Evolutionary conservation across 2,329 filamentous ascomycete genomes (phyloP), one percentile per base, ranked within the genome.

Genomic region (Bisporella sp.): DNA sequence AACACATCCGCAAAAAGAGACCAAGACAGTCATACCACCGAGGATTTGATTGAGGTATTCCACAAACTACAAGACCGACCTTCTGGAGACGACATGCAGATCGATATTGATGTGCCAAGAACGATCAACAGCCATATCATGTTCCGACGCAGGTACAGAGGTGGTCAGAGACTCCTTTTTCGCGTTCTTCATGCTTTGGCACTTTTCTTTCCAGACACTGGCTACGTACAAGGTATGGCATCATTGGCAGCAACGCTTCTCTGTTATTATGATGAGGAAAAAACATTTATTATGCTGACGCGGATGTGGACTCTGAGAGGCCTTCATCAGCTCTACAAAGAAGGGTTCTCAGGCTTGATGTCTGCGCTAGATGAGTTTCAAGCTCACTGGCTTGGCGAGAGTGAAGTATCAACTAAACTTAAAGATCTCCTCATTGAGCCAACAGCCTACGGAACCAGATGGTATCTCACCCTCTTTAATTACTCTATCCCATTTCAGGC

Each of bases 171-270:
- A 41, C 73, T 97, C 11, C 74, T 99, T 2, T 99, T 99, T 69
- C 82, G 93, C 46, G 90, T 97, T 3, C 76, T 99, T 31, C 93
- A 97, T 65, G 87, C 89, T 42, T 81, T 97, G 65, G 92, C 90
- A 13, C 78, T 99, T 8, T 95, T 96, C 66, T 92, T 92, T 57
- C 88, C 89, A 0, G 85, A 87, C 29, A 93, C 88, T 5, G 93
- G 93, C 31, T 99, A 99, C 66, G 93, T 97, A 0, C 93, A 99
- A 69, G 93, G 93, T 48, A 99, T 99, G 93, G 93, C 92, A 12
- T 88, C 90, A 28, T 74, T 97, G 39, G 91, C 89, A 1, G 92
- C 92, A 1, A 97, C 93, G 0, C 73, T 99, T 21, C 79, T 99
- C 5, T 96, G 92, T 65, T 99, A 99, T 66, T 99, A 91, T 67